Conservation (phyloP, 371 early-diverging fungal species). For the Blastocladiella emersonii region DNA sequence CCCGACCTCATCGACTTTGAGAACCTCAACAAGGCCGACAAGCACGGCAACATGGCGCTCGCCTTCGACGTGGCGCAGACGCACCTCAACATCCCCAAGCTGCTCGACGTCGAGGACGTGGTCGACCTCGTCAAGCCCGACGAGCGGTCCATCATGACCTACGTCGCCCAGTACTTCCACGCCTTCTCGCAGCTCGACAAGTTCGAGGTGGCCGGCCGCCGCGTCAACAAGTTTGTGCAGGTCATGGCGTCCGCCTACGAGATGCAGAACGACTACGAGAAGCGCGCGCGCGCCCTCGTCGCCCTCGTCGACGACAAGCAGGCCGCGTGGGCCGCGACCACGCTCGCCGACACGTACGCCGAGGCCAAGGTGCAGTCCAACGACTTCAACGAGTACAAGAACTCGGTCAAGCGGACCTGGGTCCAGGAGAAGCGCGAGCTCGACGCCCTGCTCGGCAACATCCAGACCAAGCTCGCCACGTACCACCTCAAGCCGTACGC, state of each 20-base stretch:
- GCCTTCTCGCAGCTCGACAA: slow-evolving; percentile 47
- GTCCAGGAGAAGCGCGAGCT: slow-evolving; percentile 77
- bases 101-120: slow-evolving; percentile 92
- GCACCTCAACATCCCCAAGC: slow-evolving; percentile 73
- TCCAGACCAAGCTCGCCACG: slow-evolving; percentile 86
- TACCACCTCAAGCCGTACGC: slow-evolving; percentile 72
- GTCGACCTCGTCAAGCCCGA: slow-evolving; percentile 90
- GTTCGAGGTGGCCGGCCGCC: slow-evolving; percentile 75
- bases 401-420: slow-evolving; percentile 67
- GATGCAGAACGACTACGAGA: slow-evolving; percentile 81
- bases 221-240: slow-evolving; percentile 81
- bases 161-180: slow-evolving; percentile 97
- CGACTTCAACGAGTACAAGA: slow-evolving; percentile 71
- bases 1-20: slow-evolving; percentile 88
- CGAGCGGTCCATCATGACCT: slow-evolving; percentile 95
- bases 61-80: slow-evolving; percentile 91
- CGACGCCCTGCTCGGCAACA: slow-evolving; percentile 76
- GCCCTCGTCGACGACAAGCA: slow-evolving; percentile 43
- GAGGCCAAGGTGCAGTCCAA: slow-evolving; percentile 57
- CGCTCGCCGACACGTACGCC: slow-evolving; percentile 48
- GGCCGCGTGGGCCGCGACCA: slow-evolving; percentile 45
- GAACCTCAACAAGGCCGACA: slow-evolving; percentile 50
- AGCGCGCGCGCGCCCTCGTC: slow-evolving; percentile 55
- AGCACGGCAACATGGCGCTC: slow-evolving; percentile 66
- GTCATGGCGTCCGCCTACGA: slow-evolving; percentile 71